Base-by-base conservation (phyloP, 2,329 filamentous ascomycete genomes). In the Samsoniella hepiali region DNA sequence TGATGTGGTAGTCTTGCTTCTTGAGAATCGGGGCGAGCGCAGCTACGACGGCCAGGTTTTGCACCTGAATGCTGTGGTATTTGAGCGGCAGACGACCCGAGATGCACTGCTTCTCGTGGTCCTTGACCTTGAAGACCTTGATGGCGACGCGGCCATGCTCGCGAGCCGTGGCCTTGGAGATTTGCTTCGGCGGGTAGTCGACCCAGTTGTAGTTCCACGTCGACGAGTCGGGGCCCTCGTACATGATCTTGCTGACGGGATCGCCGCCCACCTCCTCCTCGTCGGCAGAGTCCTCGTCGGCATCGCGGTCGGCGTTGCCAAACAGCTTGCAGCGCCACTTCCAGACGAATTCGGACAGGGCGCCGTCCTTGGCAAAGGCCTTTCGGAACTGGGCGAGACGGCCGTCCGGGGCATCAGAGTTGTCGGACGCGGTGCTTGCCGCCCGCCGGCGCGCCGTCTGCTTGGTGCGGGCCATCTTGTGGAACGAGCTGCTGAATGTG, bases 121-220 rank as follows among this genome's bases (percentile, higher is more conserved):
- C 78, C 67, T 79, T 80, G 72, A 78, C 67, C 72, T 80, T 81
- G 77, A 74, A 81, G 27, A 81, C 70, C 65, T 75, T 78, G 72
- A 82, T 78, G 63, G 79, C 78, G 15, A 77, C 74, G 3, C 75
- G 72, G 55, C 77, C 75, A 50, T 80, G 72, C 7, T 69, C 73
- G 47, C 71, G 71, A 54, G 72, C 69, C 3, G 69, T 72, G 31
- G 71, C 71, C 63, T 78, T 79, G 69, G 74, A 78, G 61, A 78
- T 68, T 69, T 79, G 75, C 64, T 74, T 75, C 42, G 78, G 78
- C 3, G 79, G 78, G 58, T 75, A 76, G 63, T 77, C 73, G 38
- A 76, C 74, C 77, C 77, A 80, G 58, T 76, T 70, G 62, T 69
- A 77, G 47, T 65, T 36, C 11, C 44, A 15, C 1, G 64, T 58